Percentiles rank a stretch among this genome's conserved stretches.
These are phyloP conservation scores for Rubus idaeus DNA, from an alignment of 306 rosid genomes.

Conservation along the genomic window DNA sequence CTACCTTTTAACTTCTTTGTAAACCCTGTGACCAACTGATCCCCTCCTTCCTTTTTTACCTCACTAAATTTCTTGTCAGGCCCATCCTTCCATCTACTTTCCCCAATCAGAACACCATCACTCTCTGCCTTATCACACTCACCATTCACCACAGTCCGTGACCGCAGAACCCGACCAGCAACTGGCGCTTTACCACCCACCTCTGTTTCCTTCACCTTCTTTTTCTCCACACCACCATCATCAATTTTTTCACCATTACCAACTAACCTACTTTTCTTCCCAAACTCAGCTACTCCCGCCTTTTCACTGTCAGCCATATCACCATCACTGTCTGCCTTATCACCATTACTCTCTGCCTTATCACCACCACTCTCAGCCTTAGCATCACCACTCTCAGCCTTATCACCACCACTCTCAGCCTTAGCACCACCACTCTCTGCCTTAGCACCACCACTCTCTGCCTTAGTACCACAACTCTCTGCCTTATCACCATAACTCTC, in stretches of 20 bases:
- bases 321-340: conserved; percentile 26
- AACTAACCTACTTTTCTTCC: conserved; percentile 30
- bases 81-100: conserved; percentile 16
- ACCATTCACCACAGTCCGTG: conserved; percentile 38
- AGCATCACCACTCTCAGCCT: neutral
- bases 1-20: neutral
- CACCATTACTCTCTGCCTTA: neutral
- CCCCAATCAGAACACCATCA: conserved; percentile 17
- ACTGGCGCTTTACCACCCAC: conserved; percentile 24
- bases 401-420: neutral
- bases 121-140: conserved; percentile 34
- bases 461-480: conserved; percentile 22
- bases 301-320: conserved; percentile 29
- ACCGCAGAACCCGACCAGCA: conserved; percentile 61
- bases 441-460: conserved; percentile 26
- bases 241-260: conserved; percentile 22
- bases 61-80: neutral
- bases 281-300: conserved; percentile 42
- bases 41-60: neutral
- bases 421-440: neutral
- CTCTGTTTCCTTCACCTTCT: conserved; percentile 32
- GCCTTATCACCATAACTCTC: conserved; percentile 27
- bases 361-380: neutral
- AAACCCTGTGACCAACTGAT: neutral
- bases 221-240: conserved; percentile 22